A percentile compares a stretch with the other conserved stretches of the same genome.
phyloP scores from a whole-genome alignment of 2,329 filamentous ascomycete genomes.

The Hypoxylon sp. region DNA sequence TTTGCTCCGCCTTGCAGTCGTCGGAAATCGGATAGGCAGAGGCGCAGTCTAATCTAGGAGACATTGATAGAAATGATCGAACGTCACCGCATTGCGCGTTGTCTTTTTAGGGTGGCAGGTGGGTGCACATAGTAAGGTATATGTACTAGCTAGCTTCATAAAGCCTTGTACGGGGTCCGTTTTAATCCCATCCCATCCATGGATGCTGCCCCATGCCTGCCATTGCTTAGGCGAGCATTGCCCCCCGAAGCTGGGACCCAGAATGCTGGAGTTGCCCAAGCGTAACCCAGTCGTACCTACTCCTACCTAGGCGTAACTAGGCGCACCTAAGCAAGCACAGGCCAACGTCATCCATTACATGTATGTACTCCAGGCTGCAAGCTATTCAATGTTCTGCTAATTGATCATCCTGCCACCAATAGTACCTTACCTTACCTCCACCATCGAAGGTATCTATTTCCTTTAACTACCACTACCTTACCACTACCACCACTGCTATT shows the following conservation, averaged over 20 bases:
- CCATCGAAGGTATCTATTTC: conserved; percentile 3
- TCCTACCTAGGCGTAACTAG: too few relatives aligned
- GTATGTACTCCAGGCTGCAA: conserved; percentile 34
- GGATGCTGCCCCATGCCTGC: background rate
- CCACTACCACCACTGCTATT: conserved; percentile 25
- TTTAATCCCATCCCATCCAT: background rate
- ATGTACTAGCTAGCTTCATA: conserved; percentile 9
- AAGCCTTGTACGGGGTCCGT: conserved; percentile 1
- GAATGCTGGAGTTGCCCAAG: background rate
- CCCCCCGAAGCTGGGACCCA: conserved; percentile 18
- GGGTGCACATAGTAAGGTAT: background rate
- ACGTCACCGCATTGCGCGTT: conserved; percentile 42
- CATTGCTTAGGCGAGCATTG: conserved; percentile 16
- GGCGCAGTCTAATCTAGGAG: conserved; percentile 31
- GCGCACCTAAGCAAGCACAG: conserved; percentile 33
- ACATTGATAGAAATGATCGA: conserved; percentile 31
- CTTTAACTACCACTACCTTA: conserved; percentile 11
- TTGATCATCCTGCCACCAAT: background rate
- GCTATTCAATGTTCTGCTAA: too few relatives aligned
- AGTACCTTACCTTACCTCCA: background rate
- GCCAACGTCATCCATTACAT: conserved; percentile 44
- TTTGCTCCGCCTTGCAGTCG: conserved; percentile 17
- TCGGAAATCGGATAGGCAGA: conserved; percentile 15
- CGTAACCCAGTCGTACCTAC: background rate
- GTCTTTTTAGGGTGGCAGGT: conserved; percentile 1